phyloP scores from a whole-genome alignment of 1,284 basidiomycete genomes.

The Malassezia restricta region DNA sequence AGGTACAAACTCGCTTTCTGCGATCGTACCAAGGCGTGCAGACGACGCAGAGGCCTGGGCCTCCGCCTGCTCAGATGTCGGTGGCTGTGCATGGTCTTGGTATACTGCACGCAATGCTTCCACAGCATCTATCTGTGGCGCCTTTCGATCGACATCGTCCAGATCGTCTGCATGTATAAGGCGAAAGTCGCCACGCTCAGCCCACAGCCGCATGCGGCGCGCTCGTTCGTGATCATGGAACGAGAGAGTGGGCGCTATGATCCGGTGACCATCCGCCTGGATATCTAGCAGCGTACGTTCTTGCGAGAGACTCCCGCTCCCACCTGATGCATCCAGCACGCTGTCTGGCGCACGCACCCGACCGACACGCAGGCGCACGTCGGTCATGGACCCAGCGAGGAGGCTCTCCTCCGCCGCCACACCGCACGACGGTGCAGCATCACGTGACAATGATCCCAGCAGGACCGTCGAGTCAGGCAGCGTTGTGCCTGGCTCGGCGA shows the following conservation, averaged over 20 bases:
- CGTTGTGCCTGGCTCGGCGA: background rate
- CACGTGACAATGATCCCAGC: too few relatives aligned
- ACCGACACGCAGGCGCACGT: background rate
- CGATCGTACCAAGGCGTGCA: constrained; percentile 20
- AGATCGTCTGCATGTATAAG: constrained; percentile 7
- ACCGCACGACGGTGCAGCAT: background rate
- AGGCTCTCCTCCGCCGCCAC: background rate
- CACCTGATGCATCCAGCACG: background rate
- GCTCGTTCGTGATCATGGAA: constrained; percentile 1
- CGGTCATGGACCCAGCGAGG: background rate
- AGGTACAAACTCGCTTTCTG: constrained; percentile 26
- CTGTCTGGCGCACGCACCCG: background rate
- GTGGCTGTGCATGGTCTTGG: background rate
- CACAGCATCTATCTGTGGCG: background rate
- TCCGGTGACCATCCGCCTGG: constrained; percentile 4
- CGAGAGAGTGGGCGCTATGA: background rate
- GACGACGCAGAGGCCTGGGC: background rate
- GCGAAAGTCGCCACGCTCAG: constrained; percentile 33
- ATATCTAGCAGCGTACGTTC: constrained; percentile 14
- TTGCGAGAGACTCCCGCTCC: background rate
- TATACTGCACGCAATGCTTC: background rate
- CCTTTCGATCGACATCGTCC: background rate
- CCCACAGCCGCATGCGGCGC: constrained; percentile 24
- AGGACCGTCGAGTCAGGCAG: background rate
- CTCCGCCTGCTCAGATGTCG: background rate